A percentile compares a stretch with the other conserved stretches of the same genome.
These are phyloP conservation scores for Cyberlindnera suaveolens DNA, from an alignment of 805 yeast genomes.

Conservation along the genomic window DNA sequence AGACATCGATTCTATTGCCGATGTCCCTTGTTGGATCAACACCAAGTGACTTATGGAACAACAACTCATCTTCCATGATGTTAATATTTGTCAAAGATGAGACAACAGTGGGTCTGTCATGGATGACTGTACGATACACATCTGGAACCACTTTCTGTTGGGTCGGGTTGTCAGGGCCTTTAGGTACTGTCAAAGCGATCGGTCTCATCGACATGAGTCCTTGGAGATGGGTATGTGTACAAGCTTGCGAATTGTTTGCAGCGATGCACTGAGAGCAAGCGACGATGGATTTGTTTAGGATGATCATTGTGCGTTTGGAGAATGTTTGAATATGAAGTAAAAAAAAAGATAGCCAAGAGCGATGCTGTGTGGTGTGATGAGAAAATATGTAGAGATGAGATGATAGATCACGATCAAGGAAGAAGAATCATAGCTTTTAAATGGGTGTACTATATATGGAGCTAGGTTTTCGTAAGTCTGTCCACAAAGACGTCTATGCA, in stretches of 20 bases:
- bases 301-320: slow-evolving; percentile 1
- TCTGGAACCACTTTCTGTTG: neutral
- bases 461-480: too few relatives aligned
- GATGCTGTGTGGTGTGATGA: too few relatives aligned
- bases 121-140: neutral
- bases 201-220: neutral
- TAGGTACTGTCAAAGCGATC: neutral
- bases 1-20: neutral
- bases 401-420: too few relatives aligned
- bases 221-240: neutral
- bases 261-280: neutral
- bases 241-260: neutral
- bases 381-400: too few relatives aligned
- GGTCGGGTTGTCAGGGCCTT: neutral
- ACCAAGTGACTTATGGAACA: neutral
- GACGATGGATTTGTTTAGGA: neutral
- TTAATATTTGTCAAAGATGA: neutral
- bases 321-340: neutral
- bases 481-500: too few relatives aligned
- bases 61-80: neutral
- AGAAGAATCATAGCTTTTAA: too few relatives aligned
- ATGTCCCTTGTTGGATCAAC: neutral
- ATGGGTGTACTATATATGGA: too few relatives aligned
- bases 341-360: too few relatives aligned
- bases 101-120: neutral